Percentiles rank a stretch among this genome's conserved stretches.
These are phyloP conservation scores for Inga laurina DNA, from an alignment of 306 rosid genomes.

Conservation along the genomic window DNA sequence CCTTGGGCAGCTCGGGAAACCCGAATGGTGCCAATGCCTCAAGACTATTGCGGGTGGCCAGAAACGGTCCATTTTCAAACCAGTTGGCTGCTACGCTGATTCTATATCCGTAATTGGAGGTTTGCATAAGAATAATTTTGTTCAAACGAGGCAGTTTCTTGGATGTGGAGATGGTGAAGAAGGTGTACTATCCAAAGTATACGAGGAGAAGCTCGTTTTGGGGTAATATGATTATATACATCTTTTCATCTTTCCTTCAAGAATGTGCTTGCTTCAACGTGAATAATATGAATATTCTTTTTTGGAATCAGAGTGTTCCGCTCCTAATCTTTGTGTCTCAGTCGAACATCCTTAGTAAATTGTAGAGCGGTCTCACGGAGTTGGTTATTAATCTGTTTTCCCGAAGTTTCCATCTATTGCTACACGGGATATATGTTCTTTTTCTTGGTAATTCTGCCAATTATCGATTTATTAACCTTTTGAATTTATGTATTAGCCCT, in stretches of 20 bases:
- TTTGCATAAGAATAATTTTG: slow-evolving; percentile 11
- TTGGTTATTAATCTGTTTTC: neutral
- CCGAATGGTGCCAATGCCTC: slow-evolving; percentile 42
- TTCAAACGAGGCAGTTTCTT: slow-evolving; percentile 66
- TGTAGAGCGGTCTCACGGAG: neutral
- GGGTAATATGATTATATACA: slow-evolving; percentile 52
- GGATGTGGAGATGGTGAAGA: slow-evolving; percentile 94
- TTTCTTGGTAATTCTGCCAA: neutral
- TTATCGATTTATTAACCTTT: neutral
- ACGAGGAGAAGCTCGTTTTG: slow-evolving; percentile 85
- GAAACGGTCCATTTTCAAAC: slow-evolving; percentile 35
- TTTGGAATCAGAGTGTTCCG: neutral
- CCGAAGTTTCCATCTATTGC: neutral
- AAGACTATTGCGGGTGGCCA: slow-evolving; percentile 38
- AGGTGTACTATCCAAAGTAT: slow-evolving; percentile 65
- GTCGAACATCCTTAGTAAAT: neutral
- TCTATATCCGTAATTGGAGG: slow-evolving; percentile 16
- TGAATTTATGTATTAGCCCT: neutral
- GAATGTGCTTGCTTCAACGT: neutral
- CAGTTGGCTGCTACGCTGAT: slow-evolving; percentile 24
- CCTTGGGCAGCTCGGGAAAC: slow-evolving; percentile 21
- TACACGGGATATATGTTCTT: neutral
- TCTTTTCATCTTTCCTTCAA: neutral
- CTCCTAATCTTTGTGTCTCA: neutral
- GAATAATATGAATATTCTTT: neutral